phyloP scores from a whole-genome alignment of 2,329 filamentous ascomycete genomes.

The Fonsecaea pedrosoi region DNA sequence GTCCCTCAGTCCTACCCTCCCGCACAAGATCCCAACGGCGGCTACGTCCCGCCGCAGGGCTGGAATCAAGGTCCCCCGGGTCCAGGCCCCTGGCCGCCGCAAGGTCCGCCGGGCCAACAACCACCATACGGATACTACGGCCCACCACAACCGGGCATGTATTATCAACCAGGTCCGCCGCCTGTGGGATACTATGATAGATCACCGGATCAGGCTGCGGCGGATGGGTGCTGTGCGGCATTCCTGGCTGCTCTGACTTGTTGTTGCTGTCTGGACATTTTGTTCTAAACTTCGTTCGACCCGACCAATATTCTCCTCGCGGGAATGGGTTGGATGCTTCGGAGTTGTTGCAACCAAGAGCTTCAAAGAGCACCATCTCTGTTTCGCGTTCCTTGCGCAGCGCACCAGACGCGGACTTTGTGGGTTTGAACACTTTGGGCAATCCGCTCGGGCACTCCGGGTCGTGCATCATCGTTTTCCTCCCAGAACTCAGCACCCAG shows the following conservation, averaged over 20 bases:
- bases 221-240: slow-evolving; percentile 52
- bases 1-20: slow-evolving; percentile 29
- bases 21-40: slow-evolving; percentile 29
- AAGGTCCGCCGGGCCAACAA: slow-evolving; percentile 23
- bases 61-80: slow-evolving; percentile 31
- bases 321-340: not conserved
- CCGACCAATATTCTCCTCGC: not conserved
- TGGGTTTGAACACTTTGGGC: too few species aligned
- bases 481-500: too few species aligned
- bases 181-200: slow-evolving; percentile 48
- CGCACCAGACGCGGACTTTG: too few species aligned
- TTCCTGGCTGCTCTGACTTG: slow-evolving; percentile 56
- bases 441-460: too few species aligned
- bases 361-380: too few species aligned
- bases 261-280: slow-evolving; percentile 60
- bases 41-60: slow-evolving; percentile 32
- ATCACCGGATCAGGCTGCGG: slow-evolving; percentile 43
- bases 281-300: slow-evolving; percentile 49
- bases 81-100: slow-evolving; percentile 13
- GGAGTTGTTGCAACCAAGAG: too few species aligned
- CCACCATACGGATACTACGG: slow-evolving; percentile 33
- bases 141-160: slow-evolving; percentile 40
- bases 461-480: too few species aligned
- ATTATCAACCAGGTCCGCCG: slow-evolving; percentile 40
- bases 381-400: too few species aligned